A percentile compares a stretch with the other conserved stretches of the same genome.
phyloP scores from a whole-genome alignment of 768 basidiomycete species.

The Cyclocybe cylindracea region DNA sequence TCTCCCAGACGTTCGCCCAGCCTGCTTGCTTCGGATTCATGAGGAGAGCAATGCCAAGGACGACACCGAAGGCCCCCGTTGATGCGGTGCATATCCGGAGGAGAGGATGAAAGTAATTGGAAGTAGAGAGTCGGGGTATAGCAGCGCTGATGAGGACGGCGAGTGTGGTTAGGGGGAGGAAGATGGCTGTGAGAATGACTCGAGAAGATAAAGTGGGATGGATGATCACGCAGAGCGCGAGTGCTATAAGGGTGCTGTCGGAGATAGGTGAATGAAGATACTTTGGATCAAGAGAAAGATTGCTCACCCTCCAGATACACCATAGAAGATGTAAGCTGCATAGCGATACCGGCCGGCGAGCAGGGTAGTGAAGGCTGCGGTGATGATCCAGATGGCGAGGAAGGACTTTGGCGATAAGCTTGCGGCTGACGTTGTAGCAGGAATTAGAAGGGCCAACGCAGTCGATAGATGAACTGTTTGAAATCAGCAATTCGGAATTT shows the following conservation, averaged over 20 bases:
- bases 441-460: slow-evolving; percentile 59
- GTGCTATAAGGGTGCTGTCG: slow-evolving; percentile 42
- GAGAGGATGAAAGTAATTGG: slow-evolving; percentile 40
- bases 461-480: slow-evolving; percentile 54
- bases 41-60: slow-evolving; percentile 55
- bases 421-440: slow-evolving; percentile 45
- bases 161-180: slow-evolving; percentile 31
- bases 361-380: slow-evolving; percentile 46
- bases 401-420: slow-evolving; percentile 52
- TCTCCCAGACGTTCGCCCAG: slow-evolving; percentile 67
- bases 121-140: slow-evolving; percentile 42
- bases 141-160: slow-evolving; percentile 40
- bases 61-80: slow-evolving; percentile 58
- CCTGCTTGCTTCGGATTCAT: slow-evolving; percentile 37
- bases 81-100: slow-evolving; percentile 54
- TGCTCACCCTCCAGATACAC: slow-evolving; percentile 58
- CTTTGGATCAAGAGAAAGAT: neutral
- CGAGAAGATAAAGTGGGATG: slow-evolving; percentile 55
- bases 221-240: slow-evolving; percentile 54
- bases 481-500: slow-evolving; percentile 4
- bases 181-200: slow-evolving; percentile 38
- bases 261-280: neutral
- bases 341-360: slow-evolving; percentile 57
- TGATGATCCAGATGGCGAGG: slow-evolving; percentile 60
- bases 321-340: slow-evolving; percentile 47